phyloP scores from a whole-genome alignment of 1,284 basidiomycete species.

The Takashimella koratensis region DNA sequence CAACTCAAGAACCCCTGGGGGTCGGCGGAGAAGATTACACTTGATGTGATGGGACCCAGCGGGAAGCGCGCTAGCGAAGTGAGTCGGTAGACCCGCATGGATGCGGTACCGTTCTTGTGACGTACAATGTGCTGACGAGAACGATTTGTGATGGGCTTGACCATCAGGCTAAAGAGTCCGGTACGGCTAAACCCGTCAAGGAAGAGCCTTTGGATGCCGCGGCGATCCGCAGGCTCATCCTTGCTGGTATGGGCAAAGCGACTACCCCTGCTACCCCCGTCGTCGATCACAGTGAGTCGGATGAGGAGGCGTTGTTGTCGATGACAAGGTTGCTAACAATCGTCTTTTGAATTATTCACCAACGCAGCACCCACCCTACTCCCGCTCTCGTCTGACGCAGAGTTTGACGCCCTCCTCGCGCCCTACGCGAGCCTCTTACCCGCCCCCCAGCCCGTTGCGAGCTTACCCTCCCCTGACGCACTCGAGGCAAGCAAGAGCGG shows the following conservation, averaged over 20 bases:
- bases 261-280: conserved; percentile 56
- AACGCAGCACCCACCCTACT: conserved; percentile 21
- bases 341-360: no score
- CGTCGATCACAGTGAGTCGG: conserved; percentile 51
- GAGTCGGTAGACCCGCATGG: no score
- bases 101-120: no score
- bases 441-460: conserved; percentile 26
- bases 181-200: background rate
- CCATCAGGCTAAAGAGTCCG: no score
- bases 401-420: conserved; percentile 44
- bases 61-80: conserved; percentile 37
- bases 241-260: conserved; percentile 62
- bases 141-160: no score
- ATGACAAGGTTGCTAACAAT: no score
- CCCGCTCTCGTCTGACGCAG: conserved; percentile 32
- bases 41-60: conserved; percentile 38
- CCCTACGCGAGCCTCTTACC: conserved; percentile 43
- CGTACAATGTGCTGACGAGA: no score
- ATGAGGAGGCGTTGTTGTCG: no score
- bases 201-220: conserved; percentile 62
- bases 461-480: conserved; percentile 22
- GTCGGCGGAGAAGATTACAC: conserved; percentile 68
- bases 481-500: conserved; percentile 22
- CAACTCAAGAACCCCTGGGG: conserved; percentile 61
- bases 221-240: conserved; percentile 66